phyloP scores from a whole-genome alignment of 257 asterid species.

The Solanum clarkiae region DNA sequence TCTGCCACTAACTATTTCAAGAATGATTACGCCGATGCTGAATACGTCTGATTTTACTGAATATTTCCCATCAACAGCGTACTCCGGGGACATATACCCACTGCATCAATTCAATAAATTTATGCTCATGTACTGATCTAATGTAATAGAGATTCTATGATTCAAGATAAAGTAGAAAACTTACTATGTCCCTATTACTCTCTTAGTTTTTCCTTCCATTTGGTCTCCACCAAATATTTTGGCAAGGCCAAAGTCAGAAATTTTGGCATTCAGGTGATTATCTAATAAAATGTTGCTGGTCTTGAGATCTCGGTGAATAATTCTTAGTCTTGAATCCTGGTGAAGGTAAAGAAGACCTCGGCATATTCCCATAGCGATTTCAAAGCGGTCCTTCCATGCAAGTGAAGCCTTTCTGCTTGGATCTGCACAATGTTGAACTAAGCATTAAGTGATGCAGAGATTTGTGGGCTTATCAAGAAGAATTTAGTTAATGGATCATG shows the following conservation, averaged over 20 bases:
- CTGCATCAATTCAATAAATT: neutral
- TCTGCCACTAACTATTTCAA: slow-evolving; percentile 4
- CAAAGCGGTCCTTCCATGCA: slow-evolving; percentile 4
- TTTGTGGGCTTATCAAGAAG: neutral
- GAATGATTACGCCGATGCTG: neutral
- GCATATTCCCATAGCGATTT: slow-evolving; percentile 3
- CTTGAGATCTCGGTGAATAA: slow-evolving; percentile 10
- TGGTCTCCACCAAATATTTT: slow-evolving; percentile 4
- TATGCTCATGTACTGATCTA: neutral
- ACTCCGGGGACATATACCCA: slow-evolving; percentile 7
- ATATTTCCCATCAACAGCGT: neutral
- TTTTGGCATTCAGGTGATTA: slow-evolving; percentile 2
- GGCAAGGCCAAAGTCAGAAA: slow-evolving; percentile 9
- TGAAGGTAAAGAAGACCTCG: slow-evolving; percentile 14
- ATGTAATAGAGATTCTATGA: neutral
- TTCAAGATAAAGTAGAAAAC: neutral
- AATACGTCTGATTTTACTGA: slow-evolving; percentile 8
- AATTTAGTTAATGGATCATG: neutral
- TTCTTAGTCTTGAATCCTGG: slow-evolving; percentile 11
- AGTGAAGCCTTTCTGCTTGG: neutral
- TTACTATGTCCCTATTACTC: slow-evolving; percentile 12
- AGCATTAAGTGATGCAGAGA: neutral
- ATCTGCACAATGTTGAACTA: neutral
- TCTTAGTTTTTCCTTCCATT: neutral
- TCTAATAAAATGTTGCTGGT: slow-evolving; percentile 11